Evolutionary conservation across 164 flowering plant genomes (phyloP), one percentile per base, ranked within the genome.

Genomic region (Santalum album): DNA sequence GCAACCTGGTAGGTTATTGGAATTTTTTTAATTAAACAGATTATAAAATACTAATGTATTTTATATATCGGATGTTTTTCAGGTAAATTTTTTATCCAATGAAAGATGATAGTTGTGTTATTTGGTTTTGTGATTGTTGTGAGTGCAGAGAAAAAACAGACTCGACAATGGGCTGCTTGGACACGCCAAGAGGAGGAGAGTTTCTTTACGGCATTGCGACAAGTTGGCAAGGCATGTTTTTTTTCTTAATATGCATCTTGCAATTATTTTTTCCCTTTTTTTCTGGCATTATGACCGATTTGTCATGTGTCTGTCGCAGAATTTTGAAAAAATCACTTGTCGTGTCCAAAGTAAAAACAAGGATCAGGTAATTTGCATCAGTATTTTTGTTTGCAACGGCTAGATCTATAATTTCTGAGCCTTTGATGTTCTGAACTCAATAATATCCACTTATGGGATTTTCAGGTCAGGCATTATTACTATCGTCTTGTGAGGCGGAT

Each of bases 151-250:
- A 87, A 87, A 72, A 84, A 71, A 58, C 84, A 72, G 55, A 79
- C 97, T 53, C 79, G 97, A 32, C 99, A 87, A 65, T 94, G 99
- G 99, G 97, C 97, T 81, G 99, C 99, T 55, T 94, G 97, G 99
- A 94, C 99, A 51, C 97, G 84, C 62, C 81, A 94, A 70, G 99
- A 94, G 68, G 97, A 90, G 67, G 94, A 90, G 69, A 79, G 79
- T 67, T 94, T 94, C 69, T 94, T 94, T 65, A 78, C 75, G 75
- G 99, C 97, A 60, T 64, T 94, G 49, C 90, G 97, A 32, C 99
- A 82, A 81, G 90, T 90, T 76, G 99, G 99, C 65, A 94, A 94
- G 96, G 99, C 67, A 81, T 75, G 81, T 61, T 56, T 61, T 48
- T 39, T 11, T 27, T 19, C 51, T 3, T 62, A 38, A 48, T 43